Evolutionary conservation across 1,284 basidiomycete genomes (phyloP).

Genomic region (Moesziomyces sp.): DNA sequence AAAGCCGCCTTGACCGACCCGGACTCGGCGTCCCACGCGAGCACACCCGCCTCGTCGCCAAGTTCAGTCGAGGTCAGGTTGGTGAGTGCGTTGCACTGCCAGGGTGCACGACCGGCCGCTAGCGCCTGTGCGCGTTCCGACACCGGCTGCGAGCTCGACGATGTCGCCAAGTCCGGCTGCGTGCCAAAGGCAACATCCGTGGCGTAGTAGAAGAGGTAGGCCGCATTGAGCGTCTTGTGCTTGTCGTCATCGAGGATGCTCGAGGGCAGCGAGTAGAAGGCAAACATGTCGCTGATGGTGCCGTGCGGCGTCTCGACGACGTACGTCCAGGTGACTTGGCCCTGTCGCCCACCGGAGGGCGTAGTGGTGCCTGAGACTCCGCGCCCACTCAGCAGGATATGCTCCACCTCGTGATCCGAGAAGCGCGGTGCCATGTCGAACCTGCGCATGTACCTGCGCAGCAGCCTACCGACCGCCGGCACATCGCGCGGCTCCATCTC

Average conservation of each 20-base stretch:
- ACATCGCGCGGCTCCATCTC: constrained; percentile 89
- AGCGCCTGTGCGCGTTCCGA: constrained; percentile 34
- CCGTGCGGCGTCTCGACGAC: constrained; percentile 91
- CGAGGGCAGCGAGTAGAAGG: constrained; percentile 95
- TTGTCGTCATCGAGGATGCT: constrained; percentile 77
- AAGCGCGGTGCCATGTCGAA: constrained; percentile 87
- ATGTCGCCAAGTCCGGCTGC: background rate
- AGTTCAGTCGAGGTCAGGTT: constrained; percentile 50
- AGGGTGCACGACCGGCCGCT: constrained; percentile 23
- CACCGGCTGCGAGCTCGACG: constrained; percentile 11
- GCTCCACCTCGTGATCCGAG: constrained; percentile 81
- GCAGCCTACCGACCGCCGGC: constrained; percentile 78
- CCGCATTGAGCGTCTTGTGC: constrained; percentile 78
- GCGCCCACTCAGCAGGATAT: constrained; percentile 87
- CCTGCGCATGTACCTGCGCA: constrained; percentile 82
- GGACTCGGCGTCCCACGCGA: constrained; percentile 66
- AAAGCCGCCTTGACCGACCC: constrained; percentile 75
- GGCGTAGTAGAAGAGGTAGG: constrained; percentile 92
- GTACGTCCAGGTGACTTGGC: constrained; percentile 94
- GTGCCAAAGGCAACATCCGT: constrained; percentile 53
- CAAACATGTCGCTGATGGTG: constrained; percentile 92
- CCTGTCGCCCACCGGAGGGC: constrained; percentile 67
- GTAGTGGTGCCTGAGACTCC: constrained; percentile 72
- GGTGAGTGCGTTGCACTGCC: constrained; percentile 50
- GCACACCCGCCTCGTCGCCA: constrained; percentile 45